phyloP scores from a whole-genome alignment of 768 basidiomycete genomes.

The Paxillus rubicundulus region DNA sequence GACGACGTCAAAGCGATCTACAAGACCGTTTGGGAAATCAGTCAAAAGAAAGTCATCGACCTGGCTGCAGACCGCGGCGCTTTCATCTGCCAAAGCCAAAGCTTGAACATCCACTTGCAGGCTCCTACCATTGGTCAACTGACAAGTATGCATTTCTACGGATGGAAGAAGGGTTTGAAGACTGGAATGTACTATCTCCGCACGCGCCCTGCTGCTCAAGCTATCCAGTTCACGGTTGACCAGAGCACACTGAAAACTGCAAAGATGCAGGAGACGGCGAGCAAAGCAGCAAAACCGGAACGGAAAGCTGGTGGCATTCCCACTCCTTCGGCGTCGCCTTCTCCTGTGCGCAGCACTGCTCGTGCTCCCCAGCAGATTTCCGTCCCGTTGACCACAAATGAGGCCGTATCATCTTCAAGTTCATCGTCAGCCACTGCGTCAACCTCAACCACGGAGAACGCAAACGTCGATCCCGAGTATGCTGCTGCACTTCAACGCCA shows the following conservation, averaged over 20 bases:
- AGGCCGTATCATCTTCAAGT: constrained; percentile 8
- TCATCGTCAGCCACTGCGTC: constrained; percentile 16
- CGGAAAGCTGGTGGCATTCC: constrained; percentile 16
- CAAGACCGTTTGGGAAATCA: constrained; percentile 99
- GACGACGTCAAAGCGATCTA: constrained; percentile 95
- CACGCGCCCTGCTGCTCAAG: constrained; percentile 90
- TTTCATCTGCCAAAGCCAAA: constrained; percentile 96
- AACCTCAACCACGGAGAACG: constrained; percentile 31
- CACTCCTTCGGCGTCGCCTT: constrained; percentile 25
- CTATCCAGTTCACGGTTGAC: constrained; percentile 97
- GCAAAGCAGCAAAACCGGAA: constrained; percentile 16
- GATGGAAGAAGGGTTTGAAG: constrained; percentile 99
- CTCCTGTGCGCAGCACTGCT: constrained; percentile 15
- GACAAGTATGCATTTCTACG: constrained; percentile 97
- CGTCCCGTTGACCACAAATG: constrained; percentile 15
- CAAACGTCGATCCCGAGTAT: constrained; percentile 62
- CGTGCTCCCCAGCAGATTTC: constrained; percentile 33
- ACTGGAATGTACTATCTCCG: constrained; percentile 99
- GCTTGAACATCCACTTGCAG: constrained; percentile 89
- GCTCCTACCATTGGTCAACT: constrained; percentile 88
- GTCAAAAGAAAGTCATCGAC: constrained; percentile 97
- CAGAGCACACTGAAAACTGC: constrained; percentile 69
- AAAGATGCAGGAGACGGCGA: constrained; percentile 23
- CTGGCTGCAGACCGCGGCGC: constrained; percentile 98
- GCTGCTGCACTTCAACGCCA: constrained; percentile 73